phyloP scores from a whole-genome alignment of 148 eudicot species.

The Diospyros lotus region DNA sequence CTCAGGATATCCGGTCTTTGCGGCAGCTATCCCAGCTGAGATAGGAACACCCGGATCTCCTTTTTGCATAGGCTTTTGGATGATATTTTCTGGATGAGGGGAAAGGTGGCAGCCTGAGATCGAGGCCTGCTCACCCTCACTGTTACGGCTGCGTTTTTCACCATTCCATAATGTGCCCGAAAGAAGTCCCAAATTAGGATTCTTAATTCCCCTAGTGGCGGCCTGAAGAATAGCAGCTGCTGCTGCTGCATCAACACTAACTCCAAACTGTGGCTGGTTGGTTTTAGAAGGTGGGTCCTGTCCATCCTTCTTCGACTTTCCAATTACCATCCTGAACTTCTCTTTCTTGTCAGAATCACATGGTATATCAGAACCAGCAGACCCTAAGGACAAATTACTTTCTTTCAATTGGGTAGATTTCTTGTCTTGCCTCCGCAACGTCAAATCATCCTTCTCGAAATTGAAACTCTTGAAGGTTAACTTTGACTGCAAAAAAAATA shows the following conservation, averaged over 20 bases:
- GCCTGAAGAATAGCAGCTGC: constrained; percentile 98
- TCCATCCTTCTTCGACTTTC: constrained; percentile 69
- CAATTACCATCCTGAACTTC: constrained; percentile 84
- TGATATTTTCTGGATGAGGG: constrained; percentile 21
- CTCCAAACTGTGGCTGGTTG: constrained; percentile 37
- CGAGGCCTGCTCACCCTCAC: constrained; percentile 37
- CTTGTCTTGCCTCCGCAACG: constrained; percentile 30
- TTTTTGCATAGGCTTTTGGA: constrained; percentile 27
- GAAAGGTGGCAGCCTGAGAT: constrained; percentile 18
- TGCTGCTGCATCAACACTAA: constrained; percentile 61
- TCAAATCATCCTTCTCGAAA: constrained; percentile 36
- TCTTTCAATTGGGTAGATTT: constrained; percentile 28
- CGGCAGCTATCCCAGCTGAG: constrained; percentile 35
- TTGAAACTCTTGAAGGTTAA: constrained; percentile 38
- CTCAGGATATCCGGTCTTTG: constrained; percentile 42
- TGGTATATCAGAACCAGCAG: constrained; percentile 36
- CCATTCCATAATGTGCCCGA: constrained; percentile 42
- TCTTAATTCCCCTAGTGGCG: constrained; percentile 81
- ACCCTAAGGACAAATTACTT: constrained; percentile 27
- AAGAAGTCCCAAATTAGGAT: constrained; percentile 49
- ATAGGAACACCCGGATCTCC: constrained; percentile 24
- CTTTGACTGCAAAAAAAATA: constrained; percentile 47
- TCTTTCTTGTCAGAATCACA: constrained; percentile 74
- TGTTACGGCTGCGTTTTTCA: constrained; percentile 22
- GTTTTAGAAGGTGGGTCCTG: constrained; percentile 50